Base-by-base conservation (phyloP, 129 eudicot species). In the Tagetes patula region DNA sequence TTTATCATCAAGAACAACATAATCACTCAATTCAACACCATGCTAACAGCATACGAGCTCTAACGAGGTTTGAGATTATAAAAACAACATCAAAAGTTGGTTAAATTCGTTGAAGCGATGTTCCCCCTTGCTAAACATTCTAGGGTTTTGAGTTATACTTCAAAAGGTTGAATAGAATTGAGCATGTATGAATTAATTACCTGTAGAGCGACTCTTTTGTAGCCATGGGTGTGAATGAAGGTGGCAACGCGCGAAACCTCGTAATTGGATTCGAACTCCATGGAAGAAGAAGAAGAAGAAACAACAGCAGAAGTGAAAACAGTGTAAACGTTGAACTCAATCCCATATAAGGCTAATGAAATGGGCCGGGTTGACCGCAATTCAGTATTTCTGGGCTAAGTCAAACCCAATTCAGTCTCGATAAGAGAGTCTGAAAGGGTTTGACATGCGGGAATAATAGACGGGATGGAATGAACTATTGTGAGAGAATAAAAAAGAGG, bases 161-260 rank as follows among this genome's bases (percentile, higher is more conserved):
- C 3, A 13, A 43, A 31, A 74, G 3, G 34, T 41, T 2, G 42
- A 39, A 46, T 2, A 45, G 62, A 82, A 43, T 9, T 63, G 37
- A 48, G 13, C 5, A 62, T 31, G 37, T 48, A 54, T 41, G 31
- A 6, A 52, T 68, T 72, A 6, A 52, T 68, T 72, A 88, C 97
- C 97, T 91, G 97, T 55, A 91, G 80, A 70, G 97, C 95, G 39
- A 87, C 91, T 62, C 91, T 80, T 36, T 78, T 69, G 80, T 83
- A 90, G 76, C 53, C 73, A 58, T 65, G 67, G 70, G 63, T 54
- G 73, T 40, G 81, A 14, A 90, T 84, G 79, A 83, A 90, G 46
- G 75, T 76, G 4, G 86, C 96, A 39, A 87, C 88, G 32, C 84
- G 81, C 32, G 69, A 74, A 77, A 83, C 84, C 72, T 87, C 96